phyloP scores from a whole-genome alignment of 768 basidiomycete genomes.

The Amanita pallidorosea region DNA sequence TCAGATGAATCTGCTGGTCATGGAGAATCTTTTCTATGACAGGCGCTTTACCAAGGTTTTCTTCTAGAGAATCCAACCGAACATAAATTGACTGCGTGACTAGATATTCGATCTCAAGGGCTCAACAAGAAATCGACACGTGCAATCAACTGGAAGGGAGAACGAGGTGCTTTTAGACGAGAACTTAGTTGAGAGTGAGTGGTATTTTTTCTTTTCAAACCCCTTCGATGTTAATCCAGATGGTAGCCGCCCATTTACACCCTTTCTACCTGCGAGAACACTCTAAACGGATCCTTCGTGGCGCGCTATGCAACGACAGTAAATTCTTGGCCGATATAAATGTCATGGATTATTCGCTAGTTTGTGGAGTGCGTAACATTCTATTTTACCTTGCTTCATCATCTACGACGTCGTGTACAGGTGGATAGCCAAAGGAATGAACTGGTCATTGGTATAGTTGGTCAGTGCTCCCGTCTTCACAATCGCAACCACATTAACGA shows the following conservation, averaged over 20 bases:
- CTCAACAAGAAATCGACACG: conserved; percentile 87
- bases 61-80: neutral
- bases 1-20: conserved; percentile 92
- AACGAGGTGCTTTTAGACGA: conserved; percentile 96
- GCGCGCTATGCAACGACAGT: conserved; percentile 90
- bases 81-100: neutral
- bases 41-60: conserved; percentile 76
- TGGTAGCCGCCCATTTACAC: conserved; percentile 65
- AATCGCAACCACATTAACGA: neutral
- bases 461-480: conserved; percentile 33
- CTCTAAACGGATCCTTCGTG: conserved; percentile 83
- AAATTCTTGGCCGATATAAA: conserved; percentile 91
- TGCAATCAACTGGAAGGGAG: conserved; percentile 78
- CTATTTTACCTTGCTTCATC: neutral
- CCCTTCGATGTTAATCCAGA: neutral
- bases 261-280: conserved; percentile 97
- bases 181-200: conserved; percentile 83
- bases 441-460: conserved; percentile 94
- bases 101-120: conserved; percentile 98
- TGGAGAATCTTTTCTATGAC: conserved; percentile 97
- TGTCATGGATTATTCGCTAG: conserved; percentile 96
- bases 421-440: conserved; percentile 86
- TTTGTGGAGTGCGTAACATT: conserved; percentile 52
- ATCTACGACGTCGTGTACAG: conserved; percentile 13
- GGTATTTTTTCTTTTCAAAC: neutral